Evolutionary conservation across 257 asterid species (phyloP).

Genomic region (Capsicum rhomboideum): DNA sequence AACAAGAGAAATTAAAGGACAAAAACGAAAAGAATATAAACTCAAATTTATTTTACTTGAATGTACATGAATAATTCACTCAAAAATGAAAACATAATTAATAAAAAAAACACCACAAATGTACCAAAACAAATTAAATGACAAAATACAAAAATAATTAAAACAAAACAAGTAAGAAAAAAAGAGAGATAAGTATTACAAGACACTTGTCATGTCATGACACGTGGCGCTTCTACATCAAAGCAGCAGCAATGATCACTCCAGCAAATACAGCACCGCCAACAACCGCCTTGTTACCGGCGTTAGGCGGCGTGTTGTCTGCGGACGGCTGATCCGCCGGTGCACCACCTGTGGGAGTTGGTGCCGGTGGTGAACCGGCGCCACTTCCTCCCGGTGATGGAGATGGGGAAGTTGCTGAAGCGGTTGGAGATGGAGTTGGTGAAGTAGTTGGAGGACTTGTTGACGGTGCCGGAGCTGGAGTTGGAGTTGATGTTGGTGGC

Average conservation of each 20-base stretch:
- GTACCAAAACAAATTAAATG: not conserved
- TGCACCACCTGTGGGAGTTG: slow-evolving; percentile 15
- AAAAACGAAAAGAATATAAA: not conserved
- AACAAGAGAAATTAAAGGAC: too few species aligned
- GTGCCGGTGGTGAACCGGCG: slow-evolving; percentile 20
- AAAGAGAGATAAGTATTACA: not conserved
- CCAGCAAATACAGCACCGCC: slow-evolving; percentile 57
- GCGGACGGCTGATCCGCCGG: slow-evolving; percentile 20
- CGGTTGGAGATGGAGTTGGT: slow-evolving; percentile 1
- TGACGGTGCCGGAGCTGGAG: slow-evolving; percentile 2
- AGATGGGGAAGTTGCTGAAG: slow-evolving; percentile 13
- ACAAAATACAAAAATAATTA: slow-evolving; percentile 4
- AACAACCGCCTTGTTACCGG: slow-evolving; percentile 39
- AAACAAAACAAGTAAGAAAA: not conserved
- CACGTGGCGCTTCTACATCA: slow-evolving; percentile 31
- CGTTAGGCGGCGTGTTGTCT: slow-evolving; percentile 31
- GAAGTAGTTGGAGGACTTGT: not conserved
- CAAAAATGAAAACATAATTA: not conserved
- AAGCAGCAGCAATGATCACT: slow-evolving; percentile 44
- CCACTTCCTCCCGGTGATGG: slow-evolving; percentile 14
- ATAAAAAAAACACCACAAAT: not conserved
- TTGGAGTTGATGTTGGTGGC: slow-evolving; percentile 24
- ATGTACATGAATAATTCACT: not conserved
- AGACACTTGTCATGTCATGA: slow-evolving; percentile 14
- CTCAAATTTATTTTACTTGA: not conserved